Evolutionary conservation across 1,139 yeast species (phyloP), one percentile per base, ranked within the genome.

Genomic region (Lodderomyces margitis): DNA sequence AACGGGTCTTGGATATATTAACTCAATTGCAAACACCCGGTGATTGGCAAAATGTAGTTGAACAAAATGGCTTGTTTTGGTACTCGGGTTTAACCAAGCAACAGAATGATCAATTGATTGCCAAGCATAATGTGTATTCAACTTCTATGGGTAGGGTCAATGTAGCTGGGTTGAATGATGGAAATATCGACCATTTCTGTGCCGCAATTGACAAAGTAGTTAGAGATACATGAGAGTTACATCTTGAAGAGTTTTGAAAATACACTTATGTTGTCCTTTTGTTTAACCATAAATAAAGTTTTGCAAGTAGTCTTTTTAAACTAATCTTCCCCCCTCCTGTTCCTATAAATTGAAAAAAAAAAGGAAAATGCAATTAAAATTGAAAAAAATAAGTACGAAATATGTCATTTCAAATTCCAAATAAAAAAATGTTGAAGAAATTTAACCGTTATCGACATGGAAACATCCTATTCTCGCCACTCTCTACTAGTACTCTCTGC

Each of bases 51-150:
- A 59, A 61, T 38, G 63, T 68, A n/a, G 43, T 58, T 21, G 51
- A 55, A 21, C 75, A 66, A 50, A 57, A 59, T 30, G 77, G 77
- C 0, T 62, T 71, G 50, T 71, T 71, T 55, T 71, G 75, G 75
- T 69, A 49, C 54, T 56, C 71, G 21, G 75, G 75, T 3, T 64
- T 71, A 48, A 60, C 61, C 20, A 53, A 52, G 8, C 52, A 51
- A 24, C 76, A 71, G 48, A 61, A 57, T 39, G 55, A 57, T 10
- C 47, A 52, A 41, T 59, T 71, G 50, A 56, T 57, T 15, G 54
- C 56, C 16, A 60, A 68, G 34, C 60, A 61, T 46, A 74, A 68
- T 47, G 59, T 71, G 40, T 70, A 71, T 49, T 57, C 64, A 15
- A 63, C 72, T 19, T 48, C 46, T 7, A 58, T 59, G 45, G 75